These are phyloP conservation scores for Bromus sterilis DNA, from an alignment of 176 grass and related monocot species.

Conservation along the genomic window DNA sequence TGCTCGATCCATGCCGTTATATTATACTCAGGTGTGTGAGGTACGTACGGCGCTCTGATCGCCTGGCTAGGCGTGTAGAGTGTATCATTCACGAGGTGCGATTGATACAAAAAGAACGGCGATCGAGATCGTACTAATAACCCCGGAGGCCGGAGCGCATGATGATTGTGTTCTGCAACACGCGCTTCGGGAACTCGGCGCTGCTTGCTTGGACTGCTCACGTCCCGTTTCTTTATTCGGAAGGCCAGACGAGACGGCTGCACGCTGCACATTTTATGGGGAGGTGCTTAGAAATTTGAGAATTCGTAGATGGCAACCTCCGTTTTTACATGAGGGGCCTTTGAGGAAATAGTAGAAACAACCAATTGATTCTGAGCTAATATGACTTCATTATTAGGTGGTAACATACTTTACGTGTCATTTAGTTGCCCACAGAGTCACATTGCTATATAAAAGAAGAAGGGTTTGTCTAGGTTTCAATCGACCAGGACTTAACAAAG, in stretches of 20 bases:
- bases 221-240: background rate
- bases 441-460: too few species aligned
- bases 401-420: too few species aligned
- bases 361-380: too few species aligned
- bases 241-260: too few species aligned
- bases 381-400: too few species aligned
- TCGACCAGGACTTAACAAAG: too few species aligned
- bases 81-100: constrained; percentile 11
- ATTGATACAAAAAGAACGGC: background rate
- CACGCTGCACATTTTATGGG: background rate
- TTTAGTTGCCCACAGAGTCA: too few species aligned
- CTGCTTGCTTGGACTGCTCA: background rate
- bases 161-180: background rate
- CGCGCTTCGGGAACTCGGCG: background rate
- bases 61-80: background rate
- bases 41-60: background rate
- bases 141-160: background rate
- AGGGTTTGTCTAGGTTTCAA: too few species aligned
- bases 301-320: too few species aligned
- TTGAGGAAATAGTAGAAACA: too few species aligned
- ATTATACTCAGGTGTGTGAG: background rate
- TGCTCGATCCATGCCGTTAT: background rate
- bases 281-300: too few species aligned
- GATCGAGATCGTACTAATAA: background rate
- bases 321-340: too few species aligned